Percentiles rank a stretch among this genome's conserved stretches.
Evolutionary conservation across 805 yeast species (phyloP).

Genomic region (Kodamaea neixiangensis): DNA sequence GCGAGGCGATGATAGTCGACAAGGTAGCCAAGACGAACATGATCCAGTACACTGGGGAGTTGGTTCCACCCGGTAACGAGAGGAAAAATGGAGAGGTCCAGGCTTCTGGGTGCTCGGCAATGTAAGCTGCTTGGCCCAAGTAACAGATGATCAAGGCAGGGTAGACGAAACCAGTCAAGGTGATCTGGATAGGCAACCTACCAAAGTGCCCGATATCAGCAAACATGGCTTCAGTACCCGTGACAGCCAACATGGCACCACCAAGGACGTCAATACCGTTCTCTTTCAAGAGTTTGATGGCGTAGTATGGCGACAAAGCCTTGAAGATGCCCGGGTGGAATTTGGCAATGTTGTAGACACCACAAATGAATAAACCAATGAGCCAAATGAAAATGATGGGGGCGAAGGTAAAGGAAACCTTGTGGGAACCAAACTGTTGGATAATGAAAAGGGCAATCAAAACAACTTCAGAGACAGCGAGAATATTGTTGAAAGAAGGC

Average conservation of each 20-base stretch:
- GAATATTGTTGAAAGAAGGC: conserved; percentile 45
- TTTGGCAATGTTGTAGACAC: conserved; percentile 45
- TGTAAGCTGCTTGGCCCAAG: conserved; percentile 59
- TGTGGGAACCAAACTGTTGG: conserved; percentile 53
- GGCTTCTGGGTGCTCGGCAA: conserved; percentile 40
- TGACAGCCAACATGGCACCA: conserved; percentile 54
- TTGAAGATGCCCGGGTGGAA: conserved; percentile 46
- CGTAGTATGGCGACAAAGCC: conserved; percentile 54
- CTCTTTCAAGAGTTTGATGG: conserved; percentile 43
- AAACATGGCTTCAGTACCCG: conserved; percentile 67
- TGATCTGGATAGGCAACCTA: conserved; percentile 48
- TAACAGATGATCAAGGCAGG: conserved; percentile 54
- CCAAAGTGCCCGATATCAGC: conserved; percentile 64
- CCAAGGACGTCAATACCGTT: conserved; percentile 48
- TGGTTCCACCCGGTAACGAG: conserved; percentile 52
- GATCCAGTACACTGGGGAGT: conserved; percentile 48
- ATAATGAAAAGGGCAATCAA: conserved; percentile 45
- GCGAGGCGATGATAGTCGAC: conserved; percentile 60
- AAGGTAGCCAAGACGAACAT: conserved; percentile 55
- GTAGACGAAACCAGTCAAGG: conserved; percentile 49
- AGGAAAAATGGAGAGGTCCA: conserved; percentile 47
- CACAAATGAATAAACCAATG: conserved; percentile 44
- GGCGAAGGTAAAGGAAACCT: conserved; percentile 51
- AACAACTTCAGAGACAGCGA: conserved; percentile 52
- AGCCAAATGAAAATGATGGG: conserved; percentile 59